Evolutionary conservation across 2,329 filamentous ascomycete species (phyloP), one percentile per base, ranked within the genome.

Genomic region (Ampelomyces quisqualis): DNA sequence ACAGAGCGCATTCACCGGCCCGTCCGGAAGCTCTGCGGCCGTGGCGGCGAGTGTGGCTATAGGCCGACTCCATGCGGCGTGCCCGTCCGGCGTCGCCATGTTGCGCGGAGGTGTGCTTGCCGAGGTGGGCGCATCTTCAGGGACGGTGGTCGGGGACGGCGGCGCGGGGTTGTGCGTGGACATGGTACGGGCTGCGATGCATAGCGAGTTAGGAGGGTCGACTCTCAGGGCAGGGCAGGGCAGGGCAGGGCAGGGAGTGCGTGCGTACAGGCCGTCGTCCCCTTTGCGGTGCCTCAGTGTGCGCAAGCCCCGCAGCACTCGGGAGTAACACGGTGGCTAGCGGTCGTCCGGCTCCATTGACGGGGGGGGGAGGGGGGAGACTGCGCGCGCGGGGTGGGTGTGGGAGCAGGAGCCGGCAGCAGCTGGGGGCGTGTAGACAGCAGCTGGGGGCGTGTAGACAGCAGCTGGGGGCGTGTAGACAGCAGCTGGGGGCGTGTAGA

Each of bases 1-100:
- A 29, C 89, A 85, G 41, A 96, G 76, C 49, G 89, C 88, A 67
- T 94, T 88, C 67, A 97, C 73, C 44, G 75, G 77, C 35, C 72
- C 69, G 43, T 77, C 73, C 20, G 81, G 79, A 35, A 84, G 65
- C 24, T 67, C 70, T 42, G 71, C 65, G 20, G 62, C 65, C 52
- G 56, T 67, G 57, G 70, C 53, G 14, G 70, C 71, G 29, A 75
- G 59, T 27, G 53, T 56, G 30, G 65, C 58, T 27, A 57, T 46
- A 28, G 58, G 53, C 39, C 49, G 47, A 50, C 55, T 53, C 49
- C 54, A 55, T 31, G 45, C 32, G 40, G 30, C 40, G 41, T 40
- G 40, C 27, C 36, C 41, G 38, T 45, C 35, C 34, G 56, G 45
- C 30, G 45, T 41, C 23, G 57, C 29, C 42, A 58, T 51, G 30